phyloP scores from a whole-genome alignment of 2,329 filamentous ascomycete genomes.

The Aureobasidium sp. region DNA sequence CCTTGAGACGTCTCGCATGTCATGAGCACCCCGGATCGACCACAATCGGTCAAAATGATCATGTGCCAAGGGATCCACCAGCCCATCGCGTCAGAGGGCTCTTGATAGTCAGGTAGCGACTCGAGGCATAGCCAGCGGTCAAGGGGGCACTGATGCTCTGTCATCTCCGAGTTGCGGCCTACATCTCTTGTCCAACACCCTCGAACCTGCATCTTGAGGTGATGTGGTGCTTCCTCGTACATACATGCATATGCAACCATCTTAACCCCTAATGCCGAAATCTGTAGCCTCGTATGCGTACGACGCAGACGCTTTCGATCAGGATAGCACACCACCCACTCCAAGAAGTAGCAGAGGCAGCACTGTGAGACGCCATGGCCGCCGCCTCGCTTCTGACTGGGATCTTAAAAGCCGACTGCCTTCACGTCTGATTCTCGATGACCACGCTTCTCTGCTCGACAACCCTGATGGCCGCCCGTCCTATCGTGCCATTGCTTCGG shows the following conservation, averaged over 20 bases:
- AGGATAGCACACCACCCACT: neutral
- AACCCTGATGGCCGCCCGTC: conserved; percentile 31
- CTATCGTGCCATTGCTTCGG: conserved; percentile 35
- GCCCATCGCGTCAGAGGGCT: neutral
- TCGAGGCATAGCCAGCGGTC: conserved; percentile 10
- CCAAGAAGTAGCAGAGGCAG: neutral
- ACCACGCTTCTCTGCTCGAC: conserved; percentile 43
- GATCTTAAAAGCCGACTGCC: conserved; percentile 28
- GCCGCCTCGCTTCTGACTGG: conserved; percentile 26
- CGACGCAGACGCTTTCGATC: conserved; percentile 2
- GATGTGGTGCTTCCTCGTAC: neutral
- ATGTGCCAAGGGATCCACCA: conserved; percentile 10
- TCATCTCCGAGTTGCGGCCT: neutral
- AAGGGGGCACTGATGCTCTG: conserved; percentile 6
- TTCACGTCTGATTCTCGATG: conserved; percentile 31
- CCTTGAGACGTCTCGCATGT: conserved; percentile 10
- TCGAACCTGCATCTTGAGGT: neutral
- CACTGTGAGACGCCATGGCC: neutral
- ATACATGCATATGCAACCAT: neutral
- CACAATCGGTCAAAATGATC: neutral
- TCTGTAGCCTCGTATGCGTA: conserved; percentile 26
- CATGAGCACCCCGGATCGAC: neutral
- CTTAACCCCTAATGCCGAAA: conserved; percentile 26
- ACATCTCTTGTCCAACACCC: neutral
- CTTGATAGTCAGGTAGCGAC: conserved; percentile 9